Evolutionary conservation across 495 filamentous ascomycete genomes (phyloP).

Genomic region (Lophiotrema nucula): DNA sequence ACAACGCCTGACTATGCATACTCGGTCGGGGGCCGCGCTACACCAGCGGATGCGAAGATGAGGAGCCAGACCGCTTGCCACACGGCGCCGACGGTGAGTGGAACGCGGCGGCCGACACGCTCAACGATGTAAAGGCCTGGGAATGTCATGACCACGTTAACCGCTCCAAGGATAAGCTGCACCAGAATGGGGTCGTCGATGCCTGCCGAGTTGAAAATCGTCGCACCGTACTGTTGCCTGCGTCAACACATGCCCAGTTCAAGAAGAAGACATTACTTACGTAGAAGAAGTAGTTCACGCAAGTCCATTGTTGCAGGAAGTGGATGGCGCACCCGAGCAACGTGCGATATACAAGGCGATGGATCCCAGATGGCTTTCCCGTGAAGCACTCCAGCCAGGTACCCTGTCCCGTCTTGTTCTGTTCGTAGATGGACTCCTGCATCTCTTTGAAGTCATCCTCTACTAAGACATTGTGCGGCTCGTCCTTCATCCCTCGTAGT

Average conservation of each 20-base stretch:
- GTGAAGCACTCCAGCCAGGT: conserved; percentile 15
- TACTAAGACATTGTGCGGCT: conserved; percentile 1
- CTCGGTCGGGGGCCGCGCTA: conserved; percentile 18
- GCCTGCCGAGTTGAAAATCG: conserved; percentile 67
- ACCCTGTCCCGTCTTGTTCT: conserved; percentile 7
- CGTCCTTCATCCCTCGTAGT: conserved; percentile 11
- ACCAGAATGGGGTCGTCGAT: conserved; percentile 68
- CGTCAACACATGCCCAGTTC: neutral
- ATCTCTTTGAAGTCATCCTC: conserved; percentile 11
- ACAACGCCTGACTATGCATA: conserved; percentile 15
- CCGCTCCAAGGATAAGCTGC: conserved; percentile 69
- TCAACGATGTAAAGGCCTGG: conserved; percentile 73
- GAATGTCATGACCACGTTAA: conserved; percentile 73
- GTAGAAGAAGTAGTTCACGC: conserved; percentile 79
- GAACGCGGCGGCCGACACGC: conserved; percentile 64
- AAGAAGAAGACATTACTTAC: conserved; percentile 3
- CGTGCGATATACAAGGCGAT: conserved; percentile 5
- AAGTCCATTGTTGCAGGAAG: conserved; percentile 16
- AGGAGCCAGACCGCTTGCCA: conserved; percentile 73
- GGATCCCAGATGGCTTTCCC: conserved; percentile 2
- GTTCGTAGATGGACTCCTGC: conserved; percentile 7
- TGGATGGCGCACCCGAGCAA: conserved; percentile 9
- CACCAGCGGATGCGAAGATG: conserved; percentile 70
- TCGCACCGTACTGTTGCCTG: conserved; percentile 59
- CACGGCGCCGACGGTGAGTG: conserved; percentile 62